Percentiles rank a stretch among this genome's conserved stretches.
phyloP scores from a whole-genome alignment of 169 alveolate species.

The Plasmodium cynomolgi region DNA sequence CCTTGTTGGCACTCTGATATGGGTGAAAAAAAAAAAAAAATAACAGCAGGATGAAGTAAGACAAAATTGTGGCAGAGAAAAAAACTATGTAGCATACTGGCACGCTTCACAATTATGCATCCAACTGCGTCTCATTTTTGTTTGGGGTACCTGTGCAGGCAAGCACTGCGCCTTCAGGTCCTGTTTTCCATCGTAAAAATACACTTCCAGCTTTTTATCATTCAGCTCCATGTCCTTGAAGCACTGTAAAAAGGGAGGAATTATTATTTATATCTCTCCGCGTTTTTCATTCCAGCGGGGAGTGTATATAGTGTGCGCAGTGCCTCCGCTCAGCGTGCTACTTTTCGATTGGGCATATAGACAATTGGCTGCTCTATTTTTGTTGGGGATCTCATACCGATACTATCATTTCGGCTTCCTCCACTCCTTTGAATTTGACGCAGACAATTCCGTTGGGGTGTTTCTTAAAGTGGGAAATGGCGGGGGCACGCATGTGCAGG shows the following conservation, averaged over 20 bases:
- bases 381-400: constrained; percentile 45
- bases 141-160: constrained; percentile 69
- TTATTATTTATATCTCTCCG: constrained; percentile 12
- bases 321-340: not conserved
- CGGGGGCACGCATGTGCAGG: not conserved
- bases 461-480: constrained; percentile 81
- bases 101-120: not conserved
- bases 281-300: not conserved
- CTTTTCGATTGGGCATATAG: not conserved
- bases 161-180: constrained; percentile 87
- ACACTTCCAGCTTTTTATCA: constrained; percentile 86
- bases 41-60: not conserved
- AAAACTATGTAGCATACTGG: not conserved
- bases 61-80: not conserved
- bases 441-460: constrained; percentile 92
- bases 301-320: not conserved
- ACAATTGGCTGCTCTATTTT: not conserved
- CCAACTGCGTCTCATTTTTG: not conserved
- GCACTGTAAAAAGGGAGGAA: constrained; percentile 76
- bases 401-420: constrained; percentile 85
- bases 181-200: constrained; percentile 90
- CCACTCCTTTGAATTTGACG: constrained; percentile 86
- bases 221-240: constrained; percentile 85
- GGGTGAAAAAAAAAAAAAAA: not conserved
- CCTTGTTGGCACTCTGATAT: constrained; percentile 5